Conservation (phyloP, 2,329 filamentous ascomycete genomes). For the Ophiostoma tasmaniense region DNA sequence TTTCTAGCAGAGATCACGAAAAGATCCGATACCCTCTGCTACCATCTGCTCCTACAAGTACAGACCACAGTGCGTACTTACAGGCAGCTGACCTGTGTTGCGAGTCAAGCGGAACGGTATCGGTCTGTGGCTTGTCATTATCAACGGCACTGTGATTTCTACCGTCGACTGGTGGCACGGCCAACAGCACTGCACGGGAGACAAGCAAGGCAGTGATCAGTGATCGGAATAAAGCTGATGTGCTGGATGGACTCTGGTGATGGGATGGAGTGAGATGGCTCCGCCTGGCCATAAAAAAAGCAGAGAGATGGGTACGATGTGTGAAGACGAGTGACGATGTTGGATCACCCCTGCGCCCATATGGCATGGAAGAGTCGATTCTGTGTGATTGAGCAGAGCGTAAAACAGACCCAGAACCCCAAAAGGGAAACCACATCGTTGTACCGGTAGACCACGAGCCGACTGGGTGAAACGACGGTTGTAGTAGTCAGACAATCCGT, state of each 20-base stretch:
- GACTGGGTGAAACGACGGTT: neutral
- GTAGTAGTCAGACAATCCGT: no score
- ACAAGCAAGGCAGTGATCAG: neutral
- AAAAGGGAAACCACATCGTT: neutral
- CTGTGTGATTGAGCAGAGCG: neutral
- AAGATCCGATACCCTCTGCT: no score
- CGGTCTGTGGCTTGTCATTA: no score
- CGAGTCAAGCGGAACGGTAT: no score
- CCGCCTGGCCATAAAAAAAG: no score
- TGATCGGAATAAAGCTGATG: neutral
- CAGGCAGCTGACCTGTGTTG: no score
- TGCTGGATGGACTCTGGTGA: neutral
- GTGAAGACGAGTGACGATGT: no score
- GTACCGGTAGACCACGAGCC: neutral
- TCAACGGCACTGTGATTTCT: no score
- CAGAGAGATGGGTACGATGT: neutral
- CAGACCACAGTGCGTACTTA: no score
- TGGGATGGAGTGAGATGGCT: neutral
- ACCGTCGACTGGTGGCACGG: no score
- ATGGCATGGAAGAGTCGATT: neutral
- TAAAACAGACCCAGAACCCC: neutral
- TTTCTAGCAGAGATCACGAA: no score
- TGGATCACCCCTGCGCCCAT: neutral
- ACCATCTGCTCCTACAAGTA: neutral
- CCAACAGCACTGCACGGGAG: neutral